Evolutionary conservation across 768 basidiomycete species (phyloP), one percentile per base, ranked within the genome.

Genomic region (Chlorophyllum brunneum): DNA sequence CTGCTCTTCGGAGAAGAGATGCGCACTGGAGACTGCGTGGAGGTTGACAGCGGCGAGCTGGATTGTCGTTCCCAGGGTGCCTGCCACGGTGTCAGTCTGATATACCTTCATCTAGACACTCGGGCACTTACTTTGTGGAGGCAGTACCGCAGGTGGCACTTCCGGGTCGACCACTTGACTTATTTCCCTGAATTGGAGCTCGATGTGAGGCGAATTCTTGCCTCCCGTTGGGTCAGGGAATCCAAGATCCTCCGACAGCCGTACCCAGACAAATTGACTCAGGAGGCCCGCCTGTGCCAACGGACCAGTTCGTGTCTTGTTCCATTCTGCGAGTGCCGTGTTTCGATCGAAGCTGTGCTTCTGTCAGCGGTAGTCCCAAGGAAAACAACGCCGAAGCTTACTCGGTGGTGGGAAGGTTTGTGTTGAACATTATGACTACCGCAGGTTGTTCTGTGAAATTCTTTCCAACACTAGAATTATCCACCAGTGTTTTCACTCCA

Each of bases 371-470:
- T 16, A 3, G 23, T 6, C 7, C 16, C 2, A 1, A n/a, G 29
- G 16, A 29, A 5, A 20, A 30, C 27, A 20, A 29, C 10, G 8
- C 4, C 16, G 1, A 16, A 20, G 8, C 51, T 44, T 26, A 53
- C 51, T 31, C 38, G 13, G 51, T 53, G 7, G 22, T 36, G 7
- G 24, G 31, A 13, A 53, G 44, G 3, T 18, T 46, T 23, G 51
- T 53, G 23, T 33, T 22, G 16, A 53, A 46, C 22, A 29, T 30
- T 6, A 33, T 20, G 2, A 53, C n/a, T 10, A 37, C 51, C 13
- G 49, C 31, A 16, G 51, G 50, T 20, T 63, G 62, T 31, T 63
- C 62, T 4, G 55, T 50, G 34, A 63, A 20, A 23, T 63, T 63
- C 33, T 54, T 58, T 6, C 62, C 62, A 24, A 63, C 62, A 33